These are phyloP conservation scores for Solanum chaucha DNA, from an alignment of 257 asterid genomes.

Conservation along the genomic window DNA sequence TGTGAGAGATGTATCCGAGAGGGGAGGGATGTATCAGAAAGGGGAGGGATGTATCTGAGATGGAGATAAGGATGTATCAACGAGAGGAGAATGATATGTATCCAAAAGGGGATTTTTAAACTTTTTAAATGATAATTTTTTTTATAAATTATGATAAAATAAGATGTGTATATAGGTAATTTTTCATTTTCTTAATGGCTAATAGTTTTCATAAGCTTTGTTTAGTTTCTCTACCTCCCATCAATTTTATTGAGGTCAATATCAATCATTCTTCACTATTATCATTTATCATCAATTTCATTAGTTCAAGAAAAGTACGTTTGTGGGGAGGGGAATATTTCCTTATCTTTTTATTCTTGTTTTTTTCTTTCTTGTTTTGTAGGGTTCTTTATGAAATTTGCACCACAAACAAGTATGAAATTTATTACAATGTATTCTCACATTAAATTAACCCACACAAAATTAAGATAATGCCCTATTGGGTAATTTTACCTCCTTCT, in stretches of 20 bases:
- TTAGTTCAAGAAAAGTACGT: neutral
- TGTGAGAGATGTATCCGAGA: too few species aligned
- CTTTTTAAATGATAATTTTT: too few species aligned
- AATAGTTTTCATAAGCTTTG: neutral
- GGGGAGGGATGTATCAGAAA: too few species aligned
- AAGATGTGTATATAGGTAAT: too few species aligned
- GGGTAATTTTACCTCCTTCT: neutral
- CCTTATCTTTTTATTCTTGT: neutral
- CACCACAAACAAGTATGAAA: neutral
- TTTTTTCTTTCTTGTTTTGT: neutral
- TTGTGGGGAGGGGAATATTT: neutral
- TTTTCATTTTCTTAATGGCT: neutral
- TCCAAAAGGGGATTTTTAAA: too few species aligned
- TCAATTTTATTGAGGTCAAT: neutral
- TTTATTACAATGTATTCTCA: neutral
- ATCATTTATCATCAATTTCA: neutral
- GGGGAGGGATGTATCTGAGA: too few species aligned
- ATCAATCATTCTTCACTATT: neutral
- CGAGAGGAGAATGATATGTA: too few species aligned
- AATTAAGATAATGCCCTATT: neutral
- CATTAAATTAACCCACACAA: neutral
- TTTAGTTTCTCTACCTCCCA: neutral
- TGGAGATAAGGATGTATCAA: too few species aligned
- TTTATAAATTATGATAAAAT: too few species aligned
- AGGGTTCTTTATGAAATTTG: neutral